Evolutionary conservation across 306 rosid genomes (phyloP), one percentile per base, ranked within the genome.

Genomic region (Arachis hypogaea): DNA sequence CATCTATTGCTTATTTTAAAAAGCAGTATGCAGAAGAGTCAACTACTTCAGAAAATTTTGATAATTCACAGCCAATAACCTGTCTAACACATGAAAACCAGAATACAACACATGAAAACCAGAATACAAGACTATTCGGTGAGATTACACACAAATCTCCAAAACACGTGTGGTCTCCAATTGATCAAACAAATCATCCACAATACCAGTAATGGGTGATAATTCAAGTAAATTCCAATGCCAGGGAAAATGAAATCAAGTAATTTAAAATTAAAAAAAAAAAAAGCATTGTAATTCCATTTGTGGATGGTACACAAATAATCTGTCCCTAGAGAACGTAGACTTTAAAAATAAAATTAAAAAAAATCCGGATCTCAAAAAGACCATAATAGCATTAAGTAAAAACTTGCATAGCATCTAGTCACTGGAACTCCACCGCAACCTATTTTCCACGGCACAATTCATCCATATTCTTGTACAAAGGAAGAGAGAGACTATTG

Each of bases 261-360:
- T 50, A 7, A 62, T 12, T 69, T 63, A 54, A 33, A 33, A 64
- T 59, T 45, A 0, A 44, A 56, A 44, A 18, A 44, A 56, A 64
- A 74, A 70, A 66, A 69, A 2, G 12, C 50, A 52, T 58, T 14
- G 41, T 59, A 69, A 64, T 69, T 78, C 73, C 52, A 38, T 72
- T 67, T 61, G 0, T 52, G 61, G 45, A 77, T 73, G 69, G 59
- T 69, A 75, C 80, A 80, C 63, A 50, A 47, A 71, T 81, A 81
- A 76, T 43, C 81, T 76, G 66, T 43, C 29, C 61, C 78, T 65
- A 40, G 52, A 56, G 10, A 61, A 29, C 9, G 7, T 28, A 57
- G 6, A 43, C 38, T 42, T 50, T 61, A 16, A 12, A 33, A 33
- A 33, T 33, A 33, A 33, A 33, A 33, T 33, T 1, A 28, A 54